A percentile compares a stretch with the other conserved stretches of the same genome.
phyloP scores from a whole-genome alignment of 2,329 filamentous ascomycete species.

The Colletotrichum magnum region DNA sequence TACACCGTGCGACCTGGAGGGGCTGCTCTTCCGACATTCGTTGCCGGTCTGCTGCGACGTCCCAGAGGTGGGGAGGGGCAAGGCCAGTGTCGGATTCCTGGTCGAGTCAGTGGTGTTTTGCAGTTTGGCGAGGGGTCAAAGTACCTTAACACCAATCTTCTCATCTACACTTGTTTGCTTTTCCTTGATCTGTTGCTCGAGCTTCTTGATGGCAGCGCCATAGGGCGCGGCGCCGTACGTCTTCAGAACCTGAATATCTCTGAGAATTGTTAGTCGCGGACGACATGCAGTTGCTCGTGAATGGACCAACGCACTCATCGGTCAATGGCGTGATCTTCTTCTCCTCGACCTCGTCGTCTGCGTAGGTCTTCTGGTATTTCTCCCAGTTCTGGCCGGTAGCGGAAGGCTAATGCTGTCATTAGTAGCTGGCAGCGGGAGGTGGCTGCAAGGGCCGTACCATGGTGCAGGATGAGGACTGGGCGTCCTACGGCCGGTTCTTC shows the following conservation, averaged over 20 bases:
- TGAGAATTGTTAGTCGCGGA: conserved; percentile 55
- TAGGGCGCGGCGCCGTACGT: conserved; percentile 98
- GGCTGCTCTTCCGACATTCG: conserved; percentile 99
- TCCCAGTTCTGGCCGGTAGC: conserved; percentile 96
- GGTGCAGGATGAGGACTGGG: conserved; percentile 51
- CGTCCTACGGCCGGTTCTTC: conserved; percentile 39
- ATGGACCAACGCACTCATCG: conserved; percentile 81
- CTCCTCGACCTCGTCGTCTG: conserved; percentile 96
- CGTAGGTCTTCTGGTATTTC: conserved; percentile 98
- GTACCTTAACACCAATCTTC: conserved; percentile 91
- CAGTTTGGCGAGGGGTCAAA: not conserved
- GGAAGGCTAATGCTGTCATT: conserved; percentile 79
- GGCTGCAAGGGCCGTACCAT: conserved; percentile 54
- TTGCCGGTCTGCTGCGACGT: conserved; percentile 96
- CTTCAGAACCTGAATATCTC: conserved; percentile 99
- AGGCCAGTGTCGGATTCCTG: conserved; percentile 98
- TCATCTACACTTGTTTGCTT: conserved; percentile 98
- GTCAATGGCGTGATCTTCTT: conserved; percentile 99
- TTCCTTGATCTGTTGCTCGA: conserved; percentile 99
- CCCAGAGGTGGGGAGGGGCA: conserved; percentile 98
- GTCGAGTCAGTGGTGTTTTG: conserved; percentile 13
- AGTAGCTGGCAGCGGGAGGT: conserved; percentile 44
- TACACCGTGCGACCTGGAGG: conserved; percentile 96
- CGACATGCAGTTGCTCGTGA: conserved; percentile 44
- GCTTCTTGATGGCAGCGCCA: conserved; percentile 92